Percentiles rank a stretch among this genome's conserved stretches.
These are phyloP conservation scores for Thymus quinquecostatus DNA, from an alignment of 257 asterid genomes.

Conservation along the genomic window DNA sequence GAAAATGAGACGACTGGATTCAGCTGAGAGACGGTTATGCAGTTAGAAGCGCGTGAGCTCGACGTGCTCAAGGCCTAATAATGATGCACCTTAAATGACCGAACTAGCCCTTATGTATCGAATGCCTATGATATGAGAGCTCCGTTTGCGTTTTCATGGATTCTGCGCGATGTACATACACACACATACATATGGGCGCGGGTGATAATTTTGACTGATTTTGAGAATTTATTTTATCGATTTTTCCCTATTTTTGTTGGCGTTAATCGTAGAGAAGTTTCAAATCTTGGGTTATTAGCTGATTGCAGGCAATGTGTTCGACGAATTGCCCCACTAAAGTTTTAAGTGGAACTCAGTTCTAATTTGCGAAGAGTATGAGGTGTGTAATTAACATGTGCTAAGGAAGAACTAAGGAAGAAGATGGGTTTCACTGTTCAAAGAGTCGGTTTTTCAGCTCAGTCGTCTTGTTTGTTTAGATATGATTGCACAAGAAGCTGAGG, in stretches of 20 bases:
- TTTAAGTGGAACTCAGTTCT: not conserved
- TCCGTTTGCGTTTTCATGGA: not conserved
- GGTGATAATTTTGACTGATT: not conserved
- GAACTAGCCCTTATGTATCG: not conserved
- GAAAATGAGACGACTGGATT: constrained; percentile 4
- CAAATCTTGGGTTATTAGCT: constrained; percentile 4
- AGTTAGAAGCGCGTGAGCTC: constrained; percentile 38
- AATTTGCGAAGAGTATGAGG: not conserved
- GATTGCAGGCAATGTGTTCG: constrained; percentile 36
- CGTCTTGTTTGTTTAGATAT: constrained; percentile 19
- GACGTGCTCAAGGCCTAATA: not conserved
- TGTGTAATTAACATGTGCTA: not conserved
- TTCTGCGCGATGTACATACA: not conserved
- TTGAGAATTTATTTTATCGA: not conserved
- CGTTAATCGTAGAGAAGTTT: not conserved
- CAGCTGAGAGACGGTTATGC: constrained; percentile 45
- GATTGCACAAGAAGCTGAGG: constrained; percentile 20
- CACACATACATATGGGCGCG: too few species aligned
- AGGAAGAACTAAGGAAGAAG: constrained; percentile 26
- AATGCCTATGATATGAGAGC: not conserved
- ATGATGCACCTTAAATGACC: constrained; percentile 18
- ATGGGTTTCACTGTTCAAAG: constrained; percentile 14
- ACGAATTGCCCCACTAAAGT: constrained; percentile 32
- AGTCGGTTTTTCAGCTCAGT: constrained; percentile 19
- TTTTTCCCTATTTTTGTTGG: not conserved